Evolutionary conservation across 345 rosid genomes (phyloP).

Genomic region (Lepidium sativum): DNA sequence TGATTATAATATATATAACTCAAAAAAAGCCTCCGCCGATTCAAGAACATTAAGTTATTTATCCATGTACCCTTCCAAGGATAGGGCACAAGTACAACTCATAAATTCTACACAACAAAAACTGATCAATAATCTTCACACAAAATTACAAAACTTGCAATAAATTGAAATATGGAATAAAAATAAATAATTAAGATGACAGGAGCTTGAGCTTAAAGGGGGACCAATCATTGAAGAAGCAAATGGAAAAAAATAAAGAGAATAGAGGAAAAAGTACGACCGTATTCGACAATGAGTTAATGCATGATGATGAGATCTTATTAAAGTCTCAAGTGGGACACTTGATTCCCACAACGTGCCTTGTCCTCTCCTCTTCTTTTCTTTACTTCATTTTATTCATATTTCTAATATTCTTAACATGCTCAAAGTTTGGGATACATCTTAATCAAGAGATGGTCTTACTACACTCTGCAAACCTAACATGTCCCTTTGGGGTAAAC

Average conservation of each 20-base stretch:
- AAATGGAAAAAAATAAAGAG: neutral
- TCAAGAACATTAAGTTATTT: neutral
- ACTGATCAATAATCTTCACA: conserved; percentile 21
- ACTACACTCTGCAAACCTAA: conserved; percentile 23
- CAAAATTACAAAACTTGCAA: conserved; percentile 22
- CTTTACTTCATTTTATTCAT: neutral
- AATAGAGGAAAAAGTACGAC: conserved; percentile 30
- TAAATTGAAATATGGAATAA: conserved; percentile 6
- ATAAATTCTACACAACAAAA: conserved; percentile 8
- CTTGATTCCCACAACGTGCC: conserved; percentile 29
- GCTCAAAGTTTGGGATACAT: conserved; percentile 22
- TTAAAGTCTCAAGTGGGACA: conserved; percentile 27
- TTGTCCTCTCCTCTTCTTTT: conserved; percentile 17
- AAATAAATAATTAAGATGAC: conserved; percentile 21
- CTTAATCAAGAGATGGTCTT: conserved; percentile 21
- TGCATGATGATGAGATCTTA: conserved; percentile 22
- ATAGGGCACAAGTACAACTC: conserved; percentile 32
- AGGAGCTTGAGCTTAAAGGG: conserved; percentile 24
- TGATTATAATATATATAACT: neutral
- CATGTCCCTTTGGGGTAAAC: conserved; percentile 7
- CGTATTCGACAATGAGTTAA: conserved; percentile 28
- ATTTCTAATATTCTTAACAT: neutral
- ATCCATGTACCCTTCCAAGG: conserved; percentile 4
- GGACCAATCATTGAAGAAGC: conserved; percentile 27
- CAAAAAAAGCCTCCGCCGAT: neutral